Conservation (phyloP, 495 filamentous ascomycete species). For the Venustampulla echinocandica region DNA sequence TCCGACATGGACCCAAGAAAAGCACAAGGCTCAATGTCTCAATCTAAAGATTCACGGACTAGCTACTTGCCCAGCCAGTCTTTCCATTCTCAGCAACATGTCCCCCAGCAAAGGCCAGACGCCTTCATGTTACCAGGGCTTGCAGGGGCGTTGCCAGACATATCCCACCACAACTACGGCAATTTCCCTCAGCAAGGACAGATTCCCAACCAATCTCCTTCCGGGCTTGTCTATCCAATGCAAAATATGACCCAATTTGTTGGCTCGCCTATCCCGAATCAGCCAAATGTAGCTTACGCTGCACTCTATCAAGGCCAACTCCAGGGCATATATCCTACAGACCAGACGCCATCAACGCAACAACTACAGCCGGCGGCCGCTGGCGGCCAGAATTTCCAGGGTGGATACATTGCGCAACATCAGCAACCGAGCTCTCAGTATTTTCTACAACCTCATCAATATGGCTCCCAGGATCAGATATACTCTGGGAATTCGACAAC, state of each 20-base stretch:
- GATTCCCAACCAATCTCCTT: constrained; percentile 29
- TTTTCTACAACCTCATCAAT: constrained; percentile 13
- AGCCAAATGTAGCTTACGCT: constrained; percentile 31
- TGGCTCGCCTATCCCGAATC: constrained; percentile 31
- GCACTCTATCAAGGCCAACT: constrained; percentile 14
- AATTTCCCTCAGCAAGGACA: constrained; percentile 30
- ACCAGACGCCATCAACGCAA: not conserved
- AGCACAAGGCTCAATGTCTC: not conserved
- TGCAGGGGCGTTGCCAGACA: constrained; percentile 15
- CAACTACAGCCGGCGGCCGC: not conserved
- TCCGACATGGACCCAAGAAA: constrained; percentile 5
- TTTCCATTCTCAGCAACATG: constrained; percentile 1
- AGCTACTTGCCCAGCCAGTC: constrained; percentile 5
- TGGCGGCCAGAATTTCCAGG: constrained; percentile 14
- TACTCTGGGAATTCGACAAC: constrained; percentile 2
- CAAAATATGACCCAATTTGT: constrained; percentile 40
- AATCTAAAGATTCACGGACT: not conserved
- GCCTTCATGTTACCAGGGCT: constrained; percentile 19
- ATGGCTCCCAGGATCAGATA: constrained; percentile 9
- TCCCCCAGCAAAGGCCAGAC: constrained; percentile 5
- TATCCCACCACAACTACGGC: constrained; percentile 14
- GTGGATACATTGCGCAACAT: constrained; percentile 3
- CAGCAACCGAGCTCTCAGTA: constrained; percentile 9
- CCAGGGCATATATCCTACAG: constrained; percentile 15
- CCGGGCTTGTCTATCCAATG: constrained; percentile 35